These are phyloP conservation scores for Zarea fungicola DNA, from an alignment of 2,329 filamentous ascomycete genomes.

Conservation along the genomic window DNA sequence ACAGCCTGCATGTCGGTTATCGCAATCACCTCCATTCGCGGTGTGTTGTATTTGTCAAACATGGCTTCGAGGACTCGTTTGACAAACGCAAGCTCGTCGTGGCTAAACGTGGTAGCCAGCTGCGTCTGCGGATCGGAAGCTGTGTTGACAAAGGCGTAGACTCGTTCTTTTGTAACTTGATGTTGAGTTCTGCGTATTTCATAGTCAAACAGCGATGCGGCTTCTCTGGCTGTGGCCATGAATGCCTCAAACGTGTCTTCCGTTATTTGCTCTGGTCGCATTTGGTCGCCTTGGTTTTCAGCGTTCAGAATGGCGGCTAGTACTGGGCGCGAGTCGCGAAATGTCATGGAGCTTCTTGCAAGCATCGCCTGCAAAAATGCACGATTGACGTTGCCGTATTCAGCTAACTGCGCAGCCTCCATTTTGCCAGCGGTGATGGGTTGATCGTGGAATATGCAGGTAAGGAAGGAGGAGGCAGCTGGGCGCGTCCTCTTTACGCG, in stretches of 20 bases:
- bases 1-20: slow-evolving; percentile 74
- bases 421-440: slow-evolving; percentile 14
- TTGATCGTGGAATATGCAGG: neutral
- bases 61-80: slow-evolving; percentile 85
- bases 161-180: slow-evolving; percentile 60
- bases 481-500: slow-evolving; percentile 11
- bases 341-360: slow-evolving; percentile 70
- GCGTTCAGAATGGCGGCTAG: slow-evolving; percentile 71
- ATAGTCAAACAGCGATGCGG: slow-evolving; percentile 75
- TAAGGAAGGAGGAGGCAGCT: slow-evolving; percentile 1
- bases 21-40: slow-evolving; percentile 75
- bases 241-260: slow-evolving; percentile 63
- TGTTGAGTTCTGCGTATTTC: slow-evolving; percentile 74
- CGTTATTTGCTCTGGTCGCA: slow-evolving; percentile 59
- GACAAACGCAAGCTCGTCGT: slow-evolving; percentile 86
- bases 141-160: slow-evolving; percentile 84
- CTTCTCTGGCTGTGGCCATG: slow-evolving; percentile 64
- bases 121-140: slow-evolving; percentile 81
- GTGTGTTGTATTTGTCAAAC: slow-evolving; percentile 84
- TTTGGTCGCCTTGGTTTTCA: slow-evolving; percentile 31
- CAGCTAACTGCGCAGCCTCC: slow-evolving; percentile 26
- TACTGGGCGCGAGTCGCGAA: slow-evolving; percentile 65
- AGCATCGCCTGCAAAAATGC: slow-evolving; percentile 90
- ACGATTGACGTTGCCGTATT: slow-evolving; percentile 62
- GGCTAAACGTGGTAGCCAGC: slow-evolving; percentile 71